phyloP scores from a whole-genome alignment of 345 rosid genomes.

The Syzygium oleosum region DNA sequence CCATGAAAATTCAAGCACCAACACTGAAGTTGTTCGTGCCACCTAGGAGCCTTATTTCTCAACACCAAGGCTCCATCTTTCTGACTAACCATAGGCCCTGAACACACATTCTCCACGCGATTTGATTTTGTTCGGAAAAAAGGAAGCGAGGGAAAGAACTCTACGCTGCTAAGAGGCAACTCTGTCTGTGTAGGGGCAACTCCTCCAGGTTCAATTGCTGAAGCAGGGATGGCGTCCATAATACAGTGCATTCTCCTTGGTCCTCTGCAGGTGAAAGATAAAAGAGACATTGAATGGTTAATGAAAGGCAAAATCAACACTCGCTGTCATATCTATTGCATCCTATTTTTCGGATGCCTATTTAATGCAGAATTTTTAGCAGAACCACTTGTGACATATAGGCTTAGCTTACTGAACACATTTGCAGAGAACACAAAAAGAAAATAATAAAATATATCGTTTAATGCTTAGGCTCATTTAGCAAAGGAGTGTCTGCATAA shows the following conservation, averaged over 20 bases:
- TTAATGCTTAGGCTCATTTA: not conserved
- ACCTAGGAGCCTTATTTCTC: conserved; percentile 84
- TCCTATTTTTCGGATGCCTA: not conserved
- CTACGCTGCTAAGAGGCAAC: conserved; percentile 40
- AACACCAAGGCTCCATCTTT: conserved; percentile 49
- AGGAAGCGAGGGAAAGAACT: conserved; percentile 49
- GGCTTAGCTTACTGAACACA: not conserved
- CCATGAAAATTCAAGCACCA: conserved; percentile 97
- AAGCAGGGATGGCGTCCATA: conserved; percentile 77
- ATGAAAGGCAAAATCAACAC: not conserved
- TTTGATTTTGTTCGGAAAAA: conserved; percentile 75
- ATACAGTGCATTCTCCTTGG: conserved; percentile 93
- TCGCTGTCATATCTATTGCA: not conserved
- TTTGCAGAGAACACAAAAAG: not conserved
- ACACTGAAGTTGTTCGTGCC: conserved; percentile 98
- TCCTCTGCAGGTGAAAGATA: conserved; percentile 33
- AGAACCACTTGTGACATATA: not conserved
- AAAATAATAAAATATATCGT: not conserved
- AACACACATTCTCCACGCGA: conserved; percentile 29
- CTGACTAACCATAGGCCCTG: conserved; percentile 37
- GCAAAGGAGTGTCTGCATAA: not conserved
- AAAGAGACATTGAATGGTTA: not conserved
- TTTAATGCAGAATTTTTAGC: not conserved
- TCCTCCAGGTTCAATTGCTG: conserved; percentile 71
- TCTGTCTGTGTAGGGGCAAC: conserved; percentile 80